These are phyloP conservation scores for Fusarium tricinctum DNA, from an alignment of 2,329 filamentous ascomycete species.

Conservation along the genomic window DNA sequence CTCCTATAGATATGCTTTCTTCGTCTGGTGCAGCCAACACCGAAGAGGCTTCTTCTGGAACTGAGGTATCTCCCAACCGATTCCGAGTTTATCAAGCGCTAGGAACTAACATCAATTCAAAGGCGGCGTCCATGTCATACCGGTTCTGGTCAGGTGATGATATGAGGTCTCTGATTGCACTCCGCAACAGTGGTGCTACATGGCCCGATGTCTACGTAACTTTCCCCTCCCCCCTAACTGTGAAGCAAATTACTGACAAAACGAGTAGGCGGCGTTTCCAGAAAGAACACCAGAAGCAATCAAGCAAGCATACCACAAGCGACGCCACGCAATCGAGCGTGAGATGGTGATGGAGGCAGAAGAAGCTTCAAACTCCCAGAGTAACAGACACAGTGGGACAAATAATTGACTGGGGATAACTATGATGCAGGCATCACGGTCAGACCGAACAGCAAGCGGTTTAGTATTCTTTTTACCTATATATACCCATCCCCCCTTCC, in stretches of 20 bases:
- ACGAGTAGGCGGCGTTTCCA: background rate
- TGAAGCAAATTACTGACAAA: background rate
- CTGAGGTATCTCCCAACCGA: background rate
- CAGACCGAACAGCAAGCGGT: background rate
- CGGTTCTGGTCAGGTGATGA: conserved; percentile 25
- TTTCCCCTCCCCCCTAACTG: rapidly evolving
- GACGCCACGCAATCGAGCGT: conserved; percentile 2
- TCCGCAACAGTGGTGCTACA: background rate
- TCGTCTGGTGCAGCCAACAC: rapidly evolving
- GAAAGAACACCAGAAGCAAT: conserved; percentile 8
- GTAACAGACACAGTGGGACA: background rate
- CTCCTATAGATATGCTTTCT: background rate
- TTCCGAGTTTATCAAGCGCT: too few relatives aligned
- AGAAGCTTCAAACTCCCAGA: background rate
- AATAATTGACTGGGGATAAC: background rate
- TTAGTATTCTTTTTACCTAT: background rate
- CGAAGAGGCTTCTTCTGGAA: background rate
- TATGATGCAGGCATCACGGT: background rate
- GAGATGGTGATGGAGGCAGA: conserved; percentile 8
- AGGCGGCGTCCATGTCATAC: background rate
- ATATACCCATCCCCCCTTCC: too few relatives aligned
- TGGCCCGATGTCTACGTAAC: conserved; percentile 4
- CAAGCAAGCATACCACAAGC: conserved; percentile 27
- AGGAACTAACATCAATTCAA: too few relatives aligned
- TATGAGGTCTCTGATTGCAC: conserved; percentile 9